Percentiles rank a stretch among this genome's conserved stretches.
These are phyloP conservation scores for Aspergillus costaricaensis DNA, from an alignment of 2,329 filamentous ascomycete species.

Conservation along the genomic window DNA sequence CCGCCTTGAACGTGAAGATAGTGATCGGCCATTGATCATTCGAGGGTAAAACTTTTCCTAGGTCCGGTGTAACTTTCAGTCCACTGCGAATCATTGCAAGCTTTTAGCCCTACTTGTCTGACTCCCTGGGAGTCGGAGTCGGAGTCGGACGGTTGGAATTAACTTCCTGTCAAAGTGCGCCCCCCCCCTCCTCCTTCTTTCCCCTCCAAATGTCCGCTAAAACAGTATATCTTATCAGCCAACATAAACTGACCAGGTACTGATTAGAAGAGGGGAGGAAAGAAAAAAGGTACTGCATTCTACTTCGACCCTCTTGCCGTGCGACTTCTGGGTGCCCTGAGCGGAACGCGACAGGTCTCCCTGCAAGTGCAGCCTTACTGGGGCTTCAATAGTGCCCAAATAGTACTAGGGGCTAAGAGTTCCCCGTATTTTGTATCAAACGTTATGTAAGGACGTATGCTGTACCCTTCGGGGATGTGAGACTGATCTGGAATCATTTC, in stretches of 20 bases:
- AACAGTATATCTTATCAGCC: not conserved
- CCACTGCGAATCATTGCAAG: slow-evolving; percentile 11
- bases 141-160: not conserved
- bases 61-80: slow-evolving; percentile 8
- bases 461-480: slow-evolving; percentile 1
- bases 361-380: slow-evolving; percentile 25
- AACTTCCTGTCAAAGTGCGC: not conserved
- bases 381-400: slow-evolving; percentile 15
- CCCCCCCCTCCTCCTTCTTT: not conserved
- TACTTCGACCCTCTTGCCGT: not conserved
- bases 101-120: slow-evolving; percentile 6
- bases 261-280: no score
- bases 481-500: slow-evolving; percentile 21
- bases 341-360: slow-evolving; percentile 12
- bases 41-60: slow-evolving; percentile 11
- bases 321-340: not conserved
- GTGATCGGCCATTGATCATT: slow-evolving; percentile 17
- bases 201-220: not conserved
- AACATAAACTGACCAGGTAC: not conserved
- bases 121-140: not conserved
- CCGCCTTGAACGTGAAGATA: slow-evolving; percentile 15
- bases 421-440: not conserved
- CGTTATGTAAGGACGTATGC: not conserved
- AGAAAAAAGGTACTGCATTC: not conserved
- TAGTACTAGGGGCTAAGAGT: slow-evolving; percentile 9